phyloP scores from a whole-genome alignment of 1,284 basidiomycete species.

The Puccinia polysora region DNA sequence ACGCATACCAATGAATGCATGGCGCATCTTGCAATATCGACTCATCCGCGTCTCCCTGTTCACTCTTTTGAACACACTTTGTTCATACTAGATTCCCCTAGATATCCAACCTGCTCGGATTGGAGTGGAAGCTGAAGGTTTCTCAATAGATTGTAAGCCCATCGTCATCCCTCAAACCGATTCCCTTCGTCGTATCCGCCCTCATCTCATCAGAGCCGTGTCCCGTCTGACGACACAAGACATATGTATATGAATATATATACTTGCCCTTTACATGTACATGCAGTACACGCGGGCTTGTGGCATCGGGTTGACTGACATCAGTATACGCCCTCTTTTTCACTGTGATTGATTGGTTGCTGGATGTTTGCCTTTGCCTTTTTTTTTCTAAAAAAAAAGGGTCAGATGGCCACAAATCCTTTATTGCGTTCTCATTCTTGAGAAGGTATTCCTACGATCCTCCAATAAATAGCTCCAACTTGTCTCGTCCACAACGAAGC shows the following conservation, averaged over 20 bases:
- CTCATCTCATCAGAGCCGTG: no score
- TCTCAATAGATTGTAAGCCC: conserved; percentile 5
- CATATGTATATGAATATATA: neutral
- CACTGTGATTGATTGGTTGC: no score
- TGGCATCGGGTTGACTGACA: no score
- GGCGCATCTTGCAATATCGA: no score
- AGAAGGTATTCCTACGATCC: conserved; percentile 15
- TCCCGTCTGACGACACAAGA: no score
- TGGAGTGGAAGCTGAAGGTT: neutral
- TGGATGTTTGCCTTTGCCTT: no score
- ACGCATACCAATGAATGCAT: no score
- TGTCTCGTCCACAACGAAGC: neutral
- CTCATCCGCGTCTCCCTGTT: conserved; percentile 7
- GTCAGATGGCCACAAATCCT: conserved; percentile 27
- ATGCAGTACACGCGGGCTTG: no score
- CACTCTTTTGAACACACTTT: neutral
- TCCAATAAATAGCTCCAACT: neutral
- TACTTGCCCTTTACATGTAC: neutral
- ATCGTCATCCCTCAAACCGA: neutral
- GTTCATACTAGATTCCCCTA: conserved; percentile 21
- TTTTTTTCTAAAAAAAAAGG: conserved; percentile 3
- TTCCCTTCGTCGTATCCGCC: neutral
- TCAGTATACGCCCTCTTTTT: no score
- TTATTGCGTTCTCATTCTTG: conserved; percentile 24
- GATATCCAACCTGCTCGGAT: conserved; percentile 26